Percentiles rank a stretch among this genome's conserved stretches.
These are phyloP conservation scores for Phanerochaete carnosa DNA, from an alignment of 768 basidiomycete genomes.

Conservation along the genomic window DNA sequence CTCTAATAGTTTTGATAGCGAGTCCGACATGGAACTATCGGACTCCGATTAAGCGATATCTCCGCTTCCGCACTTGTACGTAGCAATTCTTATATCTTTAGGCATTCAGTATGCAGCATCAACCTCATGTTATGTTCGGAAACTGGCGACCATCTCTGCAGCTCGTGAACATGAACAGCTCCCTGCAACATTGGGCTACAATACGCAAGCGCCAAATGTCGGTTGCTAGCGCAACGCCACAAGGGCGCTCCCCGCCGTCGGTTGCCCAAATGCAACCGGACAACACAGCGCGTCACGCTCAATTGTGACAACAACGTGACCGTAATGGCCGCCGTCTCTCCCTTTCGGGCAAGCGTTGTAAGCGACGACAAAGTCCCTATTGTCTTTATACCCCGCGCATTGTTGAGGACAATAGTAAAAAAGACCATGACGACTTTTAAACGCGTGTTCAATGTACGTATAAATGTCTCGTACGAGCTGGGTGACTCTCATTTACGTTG, in stretches of 20 bases:
- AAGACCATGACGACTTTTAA: background rate
- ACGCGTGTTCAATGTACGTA: background rate
- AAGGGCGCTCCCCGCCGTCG: background rate
- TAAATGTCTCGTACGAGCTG: constrained; percentile 2
- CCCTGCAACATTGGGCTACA: no score
- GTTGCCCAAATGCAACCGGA: background rate
- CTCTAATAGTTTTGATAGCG: constrained; percentile 8
- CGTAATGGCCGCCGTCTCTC: background rate
- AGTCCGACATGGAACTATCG: constrained; percentile 34
- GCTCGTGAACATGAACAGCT: no score
- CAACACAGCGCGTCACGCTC: background rate
- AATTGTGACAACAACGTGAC: constrained; percentile 1
- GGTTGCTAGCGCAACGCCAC: constrained; percentile 1
- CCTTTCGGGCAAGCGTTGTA: background rate
- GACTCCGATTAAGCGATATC: constrained; percentile 18
- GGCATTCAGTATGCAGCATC: no score
- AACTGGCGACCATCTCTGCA: no score
- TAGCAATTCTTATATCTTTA: background rate
- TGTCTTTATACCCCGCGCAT: background rate
- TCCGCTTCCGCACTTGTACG: background rate
- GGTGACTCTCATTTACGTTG: background rate
- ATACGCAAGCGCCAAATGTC: background rate
- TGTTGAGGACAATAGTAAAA: background rate
- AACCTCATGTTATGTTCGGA: no score
- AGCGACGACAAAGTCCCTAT: constrained; percentile 1